These are phyloP conservation scores for Colletotrichum sp. DNA, from an alignment of 2,329 filamentous ascomycete genomes.

Conservation along the genomic window DNA sequence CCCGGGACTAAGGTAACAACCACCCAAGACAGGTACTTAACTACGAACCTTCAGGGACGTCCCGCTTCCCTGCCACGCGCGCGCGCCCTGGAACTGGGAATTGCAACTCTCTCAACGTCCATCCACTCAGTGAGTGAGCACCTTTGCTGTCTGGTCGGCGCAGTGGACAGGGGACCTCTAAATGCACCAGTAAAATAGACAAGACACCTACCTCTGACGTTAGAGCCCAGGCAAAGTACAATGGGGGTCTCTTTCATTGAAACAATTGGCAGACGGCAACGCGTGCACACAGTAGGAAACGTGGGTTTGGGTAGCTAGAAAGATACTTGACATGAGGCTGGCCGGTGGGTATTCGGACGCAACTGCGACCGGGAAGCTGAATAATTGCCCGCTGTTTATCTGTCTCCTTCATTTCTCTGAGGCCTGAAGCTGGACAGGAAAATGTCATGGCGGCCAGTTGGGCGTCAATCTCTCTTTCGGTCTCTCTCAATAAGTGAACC, in stretches of 20 bases:
- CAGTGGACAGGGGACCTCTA: background rate
- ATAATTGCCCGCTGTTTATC: background rate
- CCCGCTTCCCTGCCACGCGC: background rate
- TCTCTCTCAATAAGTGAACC: background rate
- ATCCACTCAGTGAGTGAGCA: background rate
- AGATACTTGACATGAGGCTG: background rate
- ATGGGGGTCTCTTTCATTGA: background rate
- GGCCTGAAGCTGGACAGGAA: background rate
- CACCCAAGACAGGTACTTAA: background rate
- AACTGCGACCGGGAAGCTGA: background rate
- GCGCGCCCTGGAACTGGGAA: background rate
- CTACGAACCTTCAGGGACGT: background rate
- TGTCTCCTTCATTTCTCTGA: background rate
- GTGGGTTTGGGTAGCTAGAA: background rate
- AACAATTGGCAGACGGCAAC: background rate
- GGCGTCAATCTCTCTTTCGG: background rate
- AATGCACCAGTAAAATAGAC: background rate
- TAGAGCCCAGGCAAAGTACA: background rate
- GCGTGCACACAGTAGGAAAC: slow-evolving; percentile 8
- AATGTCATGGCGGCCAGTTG: background rate
- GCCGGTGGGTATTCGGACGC: background rate
- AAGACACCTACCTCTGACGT: background rate
- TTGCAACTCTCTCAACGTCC: background rate
- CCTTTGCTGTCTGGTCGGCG: background rate
- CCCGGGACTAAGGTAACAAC: background rate